These are phyloP conservation scores for Schwanniomyces occidentalis DNA, from an alignment of 805 yeast genomes.

Conservation along the genomic window DNA sequence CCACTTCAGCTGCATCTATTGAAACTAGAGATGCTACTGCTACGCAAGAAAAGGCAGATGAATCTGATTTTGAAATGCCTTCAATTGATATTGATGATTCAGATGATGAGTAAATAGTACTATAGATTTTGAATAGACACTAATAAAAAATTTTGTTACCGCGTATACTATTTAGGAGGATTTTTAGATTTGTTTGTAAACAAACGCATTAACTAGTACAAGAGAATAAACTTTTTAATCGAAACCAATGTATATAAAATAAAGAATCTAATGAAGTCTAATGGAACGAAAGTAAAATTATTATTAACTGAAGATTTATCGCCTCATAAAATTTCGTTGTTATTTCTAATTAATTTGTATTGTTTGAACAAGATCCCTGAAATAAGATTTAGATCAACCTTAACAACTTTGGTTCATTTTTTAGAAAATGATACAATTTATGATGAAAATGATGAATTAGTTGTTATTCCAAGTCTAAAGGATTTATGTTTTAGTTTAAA, in stretches of 20 bases:
- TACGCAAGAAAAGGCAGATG: slow-evolving; percentile 13
- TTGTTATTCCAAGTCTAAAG: slow-evolving; percentile 32
- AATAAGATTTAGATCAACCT: slow-evolving; percentile 35
- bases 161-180: slow-evolving; percentile 1
- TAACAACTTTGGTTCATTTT: slow-evolving; percentile 44
- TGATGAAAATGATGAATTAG: slow-evolving; percentile 15
- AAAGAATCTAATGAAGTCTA: background rate
- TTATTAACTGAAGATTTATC: slow-evolving; percentile 45
- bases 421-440: slow-evolving; percentile 38
- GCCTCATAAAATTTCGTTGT: slow-evolving; percentile 54
- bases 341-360: slow-evolving; percentile 39
- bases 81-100: slow-evolving; percentile 45
- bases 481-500: slow-evolving; percentile 26
- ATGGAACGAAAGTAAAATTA: slow-evolving; percentile 15
- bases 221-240: too few relatives aligned
- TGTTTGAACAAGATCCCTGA: slow-evolving; percentile 20
- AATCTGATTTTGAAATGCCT: slow-evolving; percentile 55
- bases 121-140: background rate
- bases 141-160: slow-evolving; percentile 1
- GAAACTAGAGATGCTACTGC: background rate
- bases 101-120: slow-evolving; percentile 28
- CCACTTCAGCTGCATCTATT: background rate
- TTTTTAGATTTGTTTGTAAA: background rate
- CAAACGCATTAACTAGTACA: too few relatives aligned
- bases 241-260: too few relatives aligned